Conservation (phyloP, 768 basidiomycete species). For the Asterophora parasitica region DNA sequence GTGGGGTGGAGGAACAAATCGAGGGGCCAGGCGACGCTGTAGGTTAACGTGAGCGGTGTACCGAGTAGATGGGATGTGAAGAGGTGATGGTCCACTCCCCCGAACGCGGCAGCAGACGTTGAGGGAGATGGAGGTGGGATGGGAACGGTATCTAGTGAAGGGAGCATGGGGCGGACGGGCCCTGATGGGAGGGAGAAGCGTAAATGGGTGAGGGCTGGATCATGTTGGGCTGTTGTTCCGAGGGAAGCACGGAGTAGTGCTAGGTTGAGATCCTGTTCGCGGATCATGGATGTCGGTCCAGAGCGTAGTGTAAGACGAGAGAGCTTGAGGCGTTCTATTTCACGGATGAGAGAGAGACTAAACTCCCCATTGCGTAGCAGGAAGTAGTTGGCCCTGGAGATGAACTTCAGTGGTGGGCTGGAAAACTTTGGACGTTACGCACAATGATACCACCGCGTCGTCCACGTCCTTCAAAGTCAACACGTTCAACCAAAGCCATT, state of each 20-base stretch:
- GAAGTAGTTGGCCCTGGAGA: constrained; percentile 78
- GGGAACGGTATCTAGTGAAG: constrained; percentile 47
- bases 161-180: constrained; percentile 75
- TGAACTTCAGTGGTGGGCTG: constrained; percentile 7
- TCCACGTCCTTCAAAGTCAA: constrained; percentile 79
- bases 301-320: constrained; percentile 68
- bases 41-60: constrained; percentile 66
- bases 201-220: constrained; percentile 67
- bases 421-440: constrained; percentile 24
- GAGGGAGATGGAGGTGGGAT: constrained; percentile 32
- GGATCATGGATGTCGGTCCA: constrained; percentile 69
- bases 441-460: constrained; percentile 83
- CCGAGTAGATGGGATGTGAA: constrained; percentile 80
- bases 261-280: constrained; percentile 86
- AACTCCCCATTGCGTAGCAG: constrained; percentile 87
- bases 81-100: constrained; percentile 35
- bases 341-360: constrained; percentile 74
- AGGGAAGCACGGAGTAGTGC: constrained; percentile 84
- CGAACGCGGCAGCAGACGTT: constrained; percentile 25
- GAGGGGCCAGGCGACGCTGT: constrained; percentile 78
- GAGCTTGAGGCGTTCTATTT: constrained; percentile 79
- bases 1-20: constrained; percentile 81
- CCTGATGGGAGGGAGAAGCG: constrained; percentile 78
- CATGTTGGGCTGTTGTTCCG: constrained; percentile 85
- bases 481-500: constrained; percentile 93